Base-by-base conservation (phyloP, 2,329 filamentous ascomycete species). In the Aspergillus sp. region DNA sequence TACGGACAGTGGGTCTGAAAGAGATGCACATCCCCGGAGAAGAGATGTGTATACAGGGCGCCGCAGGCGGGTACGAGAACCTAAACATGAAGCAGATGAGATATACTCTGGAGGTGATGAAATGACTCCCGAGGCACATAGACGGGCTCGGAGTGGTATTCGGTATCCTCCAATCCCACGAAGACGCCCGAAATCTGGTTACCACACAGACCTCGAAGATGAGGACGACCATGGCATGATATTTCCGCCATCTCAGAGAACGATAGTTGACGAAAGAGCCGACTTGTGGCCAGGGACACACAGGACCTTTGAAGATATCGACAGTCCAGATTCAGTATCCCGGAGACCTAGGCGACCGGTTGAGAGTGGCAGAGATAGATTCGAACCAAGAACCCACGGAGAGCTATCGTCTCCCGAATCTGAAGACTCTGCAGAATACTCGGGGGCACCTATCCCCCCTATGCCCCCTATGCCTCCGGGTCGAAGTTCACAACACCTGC, bases 401-500 rank as follows among this genome's bases (percentile, higher is more conserved):
- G 40, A 42, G 7, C 19, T 42, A 20, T 54, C 56, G 8, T 57
- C 51, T 20, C 47, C 76, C 14, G 69, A 79, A 17, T 77, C 79
- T 3, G 80, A 82, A 17, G 82, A 83, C 45, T 69, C 73, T 45
- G 73, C 75, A 8, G 79, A 81, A 42, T 84, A 88, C 42, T 86
- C 94, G 62, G 82, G 84, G 40, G 85, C 86, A 10, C 53, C 20
- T n/a, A 45, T 35, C 17, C 90, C 90, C 13, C 53, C 20, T n/a
- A 45, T 35, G 17, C 90, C 90, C 32, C 88, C 87, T 1, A 90
- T 95, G 61, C 89, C 93, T 71, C 85, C 93, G 65, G 89, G 96
- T 67, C 85, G 95, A 53, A 92, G 95, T 59, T 95, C 90, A 0
- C 89, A 94, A 72, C 93, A 94, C 68, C 82, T 40, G 52, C 88